These are phyloP conservation scores for Tuber aestivum DNA, from an alignment of 495 filamentous ascomycete genomes.

Conservation along the genomic window DNA sequence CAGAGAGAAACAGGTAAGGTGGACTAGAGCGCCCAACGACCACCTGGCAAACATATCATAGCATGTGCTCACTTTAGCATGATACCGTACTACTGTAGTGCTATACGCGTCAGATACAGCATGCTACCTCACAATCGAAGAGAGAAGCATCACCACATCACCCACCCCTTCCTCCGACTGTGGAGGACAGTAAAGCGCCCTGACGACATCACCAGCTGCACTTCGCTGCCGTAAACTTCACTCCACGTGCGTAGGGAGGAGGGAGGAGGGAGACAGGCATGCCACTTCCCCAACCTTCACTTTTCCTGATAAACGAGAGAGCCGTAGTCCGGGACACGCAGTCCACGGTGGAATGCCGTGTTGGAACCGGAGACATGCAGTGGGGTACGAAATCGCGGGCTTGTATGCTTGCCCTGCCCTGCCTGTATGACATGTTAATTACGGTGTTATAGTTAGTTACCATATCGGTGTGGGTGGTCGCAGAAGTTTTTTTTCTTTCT, in stretches of 20 bases:
- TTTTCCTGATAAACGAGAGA: neutral
- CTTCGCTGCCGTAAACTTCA: neutral
- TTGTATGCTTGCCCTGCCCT: neutral
- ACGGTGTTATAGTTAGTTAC: neutral
- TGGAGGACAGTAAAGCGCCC: neutral
- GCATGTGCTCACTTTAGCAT: neutral
- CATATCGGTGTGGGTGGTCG: neutral
- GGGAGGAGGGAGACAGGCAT: neutral
- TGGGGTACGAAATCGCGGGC: neutral
- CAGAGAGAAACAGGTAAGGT: neutral
- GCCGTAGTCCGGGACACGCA: neutral
- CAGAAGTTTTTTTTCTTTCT: neutral
- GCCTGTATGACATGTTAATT: neutral
- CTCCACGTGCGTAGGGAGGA: neutral
- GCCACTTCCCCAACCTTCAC: neutral
- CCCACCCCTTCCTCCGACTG: neutral
- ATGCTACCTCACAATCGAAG: neutral
- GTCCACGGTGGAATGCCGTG: neutral
- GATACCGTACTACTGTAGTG: too few relatives aligned
- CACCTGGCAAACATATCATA: neutral
- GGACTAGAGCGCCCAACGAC: neutral
- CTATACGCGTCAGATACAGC: too few relatives aligned
- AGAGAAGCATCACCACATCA: neutral
- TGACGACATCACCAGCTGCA: slow-evolving; percentile 1
- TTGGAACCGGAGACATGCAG: neutral